Evolutionary conservation across 805 yeast genomes (phyloP).

Genomic region (Ogataea chonburiensis): DNA sequence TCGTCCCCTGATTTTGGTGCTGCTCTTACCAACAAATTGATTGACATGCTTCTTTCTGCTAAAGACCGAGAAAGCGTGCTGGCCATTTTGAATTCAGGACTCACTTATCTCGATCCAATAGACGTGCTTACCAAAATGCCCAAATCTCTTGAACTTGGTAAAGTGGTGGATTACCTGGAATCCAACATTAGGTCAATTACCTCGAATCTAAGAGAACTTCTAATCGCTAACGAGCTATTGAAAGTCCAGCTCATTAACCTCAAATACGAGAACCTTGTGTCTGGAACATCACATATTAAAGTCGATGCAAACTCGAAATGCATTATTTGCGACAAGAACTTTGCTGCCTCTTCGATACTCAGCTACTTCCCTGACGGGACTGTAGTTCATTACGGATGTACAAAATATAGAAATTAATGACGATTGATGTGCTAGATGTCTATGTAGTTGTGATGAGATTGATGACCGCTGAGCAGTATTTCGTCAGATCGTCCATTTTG

Average conservation of each 20-base stretch:
- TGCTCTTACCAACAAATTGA: constrained; percentile 46
- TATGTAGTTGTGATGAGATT: constrained; percentile 49
- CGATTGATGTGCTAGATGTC: constrained; percentile 17
- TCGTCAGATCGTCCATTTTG: constrained; percentile 62
- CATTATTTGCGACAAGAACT: constrained; percentile 52
- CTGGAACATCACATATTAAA: constrained; percentile 35
- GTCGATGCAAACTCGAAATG: constrained; percentile 54
- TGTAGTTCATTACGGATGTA: constrained; percentile 60
- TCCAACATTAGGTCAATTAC: constrained; percentile 43
- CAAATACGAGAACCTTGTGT: constrained; percentile 39
- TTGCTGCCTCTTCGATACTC: constrained; percentile 45
- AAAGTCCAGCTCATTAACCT: constrained; percentile 51
- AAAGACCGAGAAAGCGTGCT: constrained; percentile 27
- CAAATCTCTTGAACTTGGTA: constrained; percentile 41
- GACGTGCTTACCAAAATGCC: constrained; percentile 54
- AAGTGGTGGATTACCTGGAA: constrained; percentile 44
- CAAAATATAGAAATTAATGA: constrained; percentile 15
- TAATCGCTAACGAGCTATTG: constrained; percentile 47
- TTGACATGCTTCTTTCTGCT: constrained; percentile 38
- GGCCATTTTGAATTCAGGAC: constrained; percentile 28
- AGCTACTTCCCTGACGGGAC: constrained; percentile 44
- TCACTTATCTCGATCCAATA: constrained; percentile 28
- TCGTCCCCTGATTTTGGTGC: constrained; percentile 40
- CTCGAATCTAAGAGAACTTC: constrained; percentile 38
- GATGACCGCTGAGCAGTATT: constrained; percentile 80